Base-by-base conservation (phyloP, 2,329 filamentous ascomycete species). In the Nemania sp. region DNA sequence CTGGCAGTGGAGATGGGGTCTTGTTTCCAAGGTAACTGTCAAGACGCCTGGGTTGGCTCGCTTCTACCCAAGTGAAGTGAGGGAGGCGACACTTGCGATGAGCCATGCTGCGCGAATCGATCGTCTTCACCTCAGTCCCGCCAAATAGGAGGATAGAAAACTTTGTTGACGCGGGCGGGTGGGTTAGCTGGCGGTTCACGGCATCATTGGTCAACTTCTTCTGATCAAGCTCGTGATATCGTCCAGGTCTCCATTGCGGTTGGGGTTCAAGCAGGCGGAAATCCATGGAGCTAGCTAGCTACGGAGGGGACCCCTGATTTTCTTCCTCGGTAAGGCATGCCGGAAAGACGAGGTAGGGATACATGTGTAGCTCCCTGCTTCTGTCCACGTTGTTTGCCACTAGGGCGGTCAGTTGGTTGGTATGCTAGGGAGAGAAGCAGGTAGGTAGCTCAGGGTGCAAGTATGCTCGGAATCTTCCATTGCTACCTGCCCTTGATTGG, bases 401-500 rank as follows among this genome's bases (percentile, higher is more conserved):
- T 7, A 29, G 25, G 25, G 25, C 25, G 25, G 25, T 29, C 25
- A 29, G 25, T 29, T 29, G 25, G 25, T 29, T 29, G 25, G 25
- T 7, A 7, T 29, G 25, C 25, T 29, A 4, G 25, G 25, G 3
- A 29, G 25, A 29, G 25, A 29, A 3, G 25, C 25, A 29, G 25
- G 25, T 29, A 29, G 25, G 25, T 29, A 29, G 25, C 25, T 29
- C 4, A 29, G 25, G 25, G 7, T 29, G 7, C 25, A 7, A 29
- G 25, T 29, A 7, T 54, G 45, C 34, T 43, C n/a, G 49, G 46
- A 12, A 29, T 25, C 18, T 48, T 21, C 53, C 39, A 52, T 53
- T n/a, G 32, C 15, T 46, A 34, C 49, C 59, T 57, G 37, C n/a
- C 46, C 57, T 50, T 20, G 43, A 54, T n/a, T 49, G 49, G 39